Evolutionary conservation across 1,284 basidiomycete species (phyloP), one percentile per base, ranked within the genome.

Genomic region (Trametes hirsuta): DNA sequence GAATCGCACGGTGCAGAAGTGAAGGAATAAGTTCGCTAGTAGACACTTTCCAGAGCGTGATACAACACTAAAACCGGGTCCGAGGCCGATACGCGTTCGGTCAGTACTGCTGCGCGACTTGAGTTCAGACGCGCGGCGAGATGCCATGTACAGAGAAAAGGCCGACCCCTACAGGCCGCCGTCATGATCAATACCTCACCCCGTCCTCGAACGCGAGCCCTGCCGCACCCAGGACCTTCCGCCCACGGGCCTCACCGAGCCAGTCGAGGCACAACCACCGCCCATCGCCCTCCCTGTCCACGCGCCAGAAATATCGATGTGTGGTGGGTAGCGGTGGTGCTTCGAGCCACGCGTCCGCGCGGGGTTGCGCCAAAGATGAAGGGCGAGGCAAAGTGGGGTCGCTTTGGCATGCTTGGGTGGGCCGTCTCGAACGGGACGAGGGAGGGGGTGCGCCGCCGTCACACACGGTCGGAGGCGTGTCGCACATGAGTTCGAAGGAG

Each of bases 221-320:
- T 21, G 42, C 53, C 3, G 30, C 57, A 14, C 47, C 45, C 25
- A 64, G 40, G 14, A 64, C 50, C 47, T 21, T 21, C 47, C 37
- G 46, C 15, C 49, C 59, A 22, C n/a, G 25, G 10, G 30, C 25
- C 53, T 48, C 56, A 11, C 45, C 50, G 0, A 64, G 56, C 50
- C 46, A 47, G 18, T 64, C 63, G 22, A 64, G 63, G 18, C 59
- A 64, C 24, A 61, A 39, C 59, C 56, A 58, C 45, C 51, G 50
- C 41, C 53, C 51, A 3, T 36, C 39, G 36, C 45, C 39, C 53
- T 47, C 25, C 37, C 63, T 41, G 49, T 59, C 63, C 3, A 64
- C 44, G 50, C 56, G 56, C 56, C 59, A 64, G 41, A 58, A 64
- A 35, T 59, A 50, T 24, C 59, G 21, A 53, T 64, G 11, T 9